phyloP scores from a whole-genome alignment of 1,139 yeast genomes.

The Candida mesenterica region DNA sequence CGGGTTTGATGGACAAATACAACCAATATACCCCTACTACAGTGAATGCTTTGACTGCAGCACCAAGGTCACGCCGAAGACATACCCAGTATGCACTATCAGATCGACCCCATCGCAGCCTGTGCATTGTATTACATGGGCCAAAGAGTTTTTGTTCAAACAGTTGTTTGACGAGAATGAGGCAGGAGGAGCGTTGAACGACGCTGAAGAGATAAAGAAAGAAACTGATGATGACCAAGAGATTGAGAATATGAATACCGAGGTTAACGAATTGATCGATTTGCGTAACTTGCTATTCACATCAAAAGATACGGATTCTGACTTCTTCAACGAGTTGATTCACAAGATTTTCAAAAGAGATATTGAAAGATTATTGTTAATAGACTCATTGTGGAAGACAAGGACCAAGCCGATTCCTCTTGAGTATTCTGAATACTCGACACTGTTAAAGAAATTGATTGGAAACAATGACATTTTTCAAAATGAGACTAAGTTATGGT shows the following conservation, averaged over 20 bases:
- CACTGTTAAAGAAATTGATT: constrained; percentile 16
- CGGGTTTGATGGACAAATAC: constrained; percentile 91
- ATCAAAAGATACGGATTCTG: constrained; percentile 16
- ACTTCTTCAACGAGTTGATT: constrained; percentile 43
- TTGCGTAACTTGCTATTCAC: constrained; percentile 49
- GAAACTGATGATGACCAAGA: constrained; percentile 65
- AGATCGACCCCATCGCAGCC: constrained; percentile 97
- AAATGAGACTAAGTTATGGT: constrained; percentile 65
- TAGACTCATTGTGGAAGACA: constrained; percentile 78
- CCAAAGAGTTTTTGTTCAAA: constrained; percentile 81
- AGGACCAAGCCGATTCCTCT: constrained; percentile 70
- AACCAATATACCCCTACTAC: constrained; percentile 77
- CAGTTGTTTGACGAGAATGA: constrained; percentile 72
- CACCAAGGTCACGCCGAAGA: constrained; percentile 81
- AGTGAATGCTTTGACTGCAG: constrained; percentile 95
- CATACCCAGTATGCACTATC: constrained; percentile 95
- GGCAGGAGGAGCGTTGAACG: constrained; percentile 22
- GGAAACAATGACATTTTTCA: constrained; percentile 6
- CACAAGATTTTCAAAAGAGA: constrained; percentile 63
- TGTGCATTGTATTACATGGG: constrained; percentile 96
- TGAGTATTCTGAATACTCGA: constrained; percentile 22
- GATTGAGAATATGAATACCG: constrained; percentile 64
- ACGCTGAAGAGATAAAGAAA: constrained; percentile 40
- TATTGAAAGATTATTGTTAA: constrained; percentile 65
- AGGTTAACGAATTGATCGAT: constrained; percentile 72